A percentile compares a stretch with the other conserved stretches of the same genome.
Evolutionary conservation across 148 eudicot species (phyloP).

Genomic region (Chenopodium quinoa): DNA sequence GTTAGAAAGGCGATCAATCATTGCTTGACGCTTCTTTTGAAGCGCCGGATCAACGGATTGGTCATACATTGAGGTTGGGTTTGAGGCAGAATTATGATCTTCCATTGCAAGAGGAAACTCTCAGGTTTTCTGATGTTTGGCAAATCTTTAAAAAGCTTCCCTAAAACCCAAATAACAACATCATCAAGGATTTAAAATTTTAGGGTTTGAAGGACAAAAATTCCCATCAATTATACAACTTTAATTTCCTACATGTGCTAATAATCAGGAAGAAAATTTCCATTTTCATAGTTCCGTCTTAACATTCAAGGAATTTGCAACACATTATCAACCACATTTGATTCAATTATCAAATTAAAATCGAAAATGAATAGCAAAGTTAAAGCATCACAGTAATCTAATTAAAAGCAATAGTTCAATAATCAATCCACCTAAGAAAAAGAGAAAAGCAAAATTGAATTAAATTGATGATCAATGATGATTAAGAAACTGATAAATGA

Average conservation of each 20-base stretch:
- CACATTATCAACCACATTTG: too few relatives aligned
- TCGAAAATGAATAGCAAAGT: too few relatives aligned
- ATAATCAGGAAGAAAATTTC: too few relatives aligned
- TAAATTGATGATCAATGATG: too few relatives aligned
- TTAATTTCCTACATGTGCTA: neutral
- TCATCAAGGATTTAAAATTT: neutral
- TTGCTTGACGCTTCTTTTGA: conserved; percentile 57
- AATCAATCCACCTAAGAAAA: too few relatives aligned
- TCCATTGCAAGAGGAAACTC: conserved; percentile 19
- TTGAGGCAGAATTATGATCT: conserved; percentile 19
- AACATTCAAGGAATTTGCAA: too few relatives aligned
- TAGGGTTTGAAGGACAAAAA: neutral
- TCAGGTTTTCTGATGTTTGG: neutral
- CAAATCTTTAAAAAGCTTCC: neutral
- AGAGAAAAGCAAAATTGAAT: too few relatives aligned
- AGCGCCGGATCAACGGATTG: conserved; percentile 17
- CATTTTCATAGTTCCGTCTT: too few relatives aligned
- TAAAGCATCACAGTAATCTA: too few relatives aligned
- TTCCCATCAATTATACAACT: neutral
- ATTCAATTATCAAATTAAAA: too few relatives aligned
- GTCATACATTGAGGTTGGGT: conserved; percentile 8
- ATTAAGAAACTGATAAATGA: too few relatives aligned
- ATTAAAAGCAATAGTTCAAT: too few relatives aligned
- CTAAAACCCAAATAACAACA: conserved; percentile 3
- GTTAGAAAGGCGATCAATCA: conserved; percentile 71